phyloP scores from a whole-genome alignment of 805 yeast species.

The Myxozyma neotropica region DNA sequence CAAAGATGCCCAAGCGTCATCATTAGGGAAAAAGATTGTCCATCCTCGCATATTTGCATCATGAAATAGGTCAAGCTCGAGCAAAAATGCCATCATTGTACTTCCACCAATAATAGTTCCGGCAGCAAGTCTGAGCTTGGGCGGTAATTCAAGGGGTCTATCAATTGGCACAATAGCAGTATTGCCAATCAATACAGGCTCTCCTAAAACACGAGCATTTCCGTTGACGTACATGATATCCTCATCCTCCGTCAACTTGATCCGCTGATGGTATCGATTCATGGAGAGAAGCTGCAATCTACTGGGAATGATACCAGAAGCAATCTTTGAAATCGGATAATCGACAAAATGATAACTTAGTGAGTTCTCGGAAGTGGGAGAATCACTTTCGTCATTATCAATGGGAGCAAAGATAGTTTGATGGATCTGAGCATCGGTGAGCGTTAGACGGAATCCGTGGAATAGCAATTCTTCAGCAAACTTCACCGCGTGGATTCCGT shows the following conservation, averaged over 20 bases:
- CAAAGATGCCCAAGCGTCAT: conserved; percentile 24
- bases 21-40: conserved; percentile 27
- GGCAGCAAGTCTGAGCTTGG: conserved; percentile 16
- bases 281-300: conserved; percentile 7
- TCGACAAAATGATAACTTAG: conserved; percentile 26
- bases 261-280: conserved; percentile 10
- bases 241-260: background rate
- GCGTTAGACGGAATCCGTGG: conserved; percentile 9
- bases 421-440: conserved; percentile 10
- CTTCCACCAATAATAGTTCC: conserved; percentile 15
- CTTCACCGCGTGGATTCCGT: conserved; percentile 21
- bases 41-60: conserved; percentile 14
- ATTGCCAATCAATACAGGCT: conserved; percentile 25
- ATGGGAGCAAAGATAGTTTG: conserved; percentile 32
- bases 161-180: conserved; percentile 27
- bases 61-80: conserved; percentile 16
- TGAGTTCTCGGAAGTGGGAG: conserved; percentile 10
- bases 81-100: background rate
- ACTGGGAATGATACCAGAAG: background rate
- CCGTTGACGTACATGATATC: conserved; percentile 5
- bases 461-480: conserved; percentile 28
- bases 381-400: conserved; percentile 10
- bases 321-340: conserved; percentile 1
- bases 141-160: conserved; percentile 26
- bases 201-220: conserved; percentile 11